phyloP scores from a whole-genome alignment of 768 basidiomycete species.

The Cytidiella melzeri region DNA sequence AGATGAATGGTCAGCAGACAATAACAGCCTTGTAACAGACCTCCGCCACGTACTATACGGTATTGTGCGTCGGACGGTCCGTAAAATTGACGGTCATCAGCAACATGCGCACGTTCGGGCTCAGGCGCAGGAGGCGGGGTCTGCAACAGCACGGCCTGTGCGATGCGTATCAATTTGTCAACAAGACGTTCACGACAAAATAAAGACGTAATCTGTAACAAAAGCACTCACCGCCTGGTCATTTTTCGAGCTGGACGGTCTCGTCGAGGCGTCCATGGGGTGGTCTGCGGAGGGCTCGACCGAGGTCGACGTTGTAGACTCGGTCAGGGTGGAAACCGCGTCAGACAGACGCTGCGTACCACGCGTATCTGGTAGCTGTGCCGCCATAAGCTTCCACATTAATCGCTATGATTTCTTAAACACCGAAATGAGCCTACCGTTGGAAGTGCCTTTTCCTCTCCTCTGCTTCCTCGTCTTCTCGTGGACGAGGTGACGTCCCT shows the following conservation, averaged over 20 bases:
- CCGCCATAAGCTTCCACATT: neutral
- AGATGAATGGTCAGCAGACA: constrained; percentile 1
- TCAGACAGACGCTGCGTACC: constrained; percentile 6
- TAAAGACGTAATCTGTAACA: neutral
- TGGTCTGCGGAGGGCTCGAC: constrained; percentile 3
- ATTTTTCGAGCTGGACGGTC: neutral
- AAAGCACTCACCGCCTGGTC: neutral
- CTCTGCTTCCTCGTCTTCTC: neutral
- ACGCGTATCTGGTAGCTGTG: constrained; percentile 1
- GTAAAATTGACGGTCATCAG: neutral
- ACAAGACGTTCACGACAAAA: neutral
- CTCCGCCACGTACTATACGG: neutral
- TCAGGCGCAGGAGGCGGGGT: constrained; percentile 2
- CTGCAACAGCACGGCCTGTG: neutral
- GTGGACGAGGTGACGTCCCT: neutral
- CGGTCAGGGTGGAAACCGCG: constrained; percentile 3
- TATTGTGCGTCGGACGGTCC: neutral
- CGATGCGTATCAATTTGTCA: constrained; percentile 1
- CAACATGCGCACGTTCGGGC: neutral
- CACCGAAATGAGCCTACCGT: constrained; percentile 9
- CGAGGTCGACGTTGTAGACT: constrained; percentile 3
- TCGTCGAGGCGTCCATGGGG: neutral
- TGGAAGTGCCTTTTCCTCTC: constrained; percentile 5
- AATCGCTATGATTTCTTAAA: neutral
- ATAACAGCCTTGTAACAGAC: neutral